These are phyloP conservation scores for Rhynchosporium agropyri DNA, from an alignment of 2,329 filamentous ascomycete genomes.

Conservation along the genomic window DNA sequence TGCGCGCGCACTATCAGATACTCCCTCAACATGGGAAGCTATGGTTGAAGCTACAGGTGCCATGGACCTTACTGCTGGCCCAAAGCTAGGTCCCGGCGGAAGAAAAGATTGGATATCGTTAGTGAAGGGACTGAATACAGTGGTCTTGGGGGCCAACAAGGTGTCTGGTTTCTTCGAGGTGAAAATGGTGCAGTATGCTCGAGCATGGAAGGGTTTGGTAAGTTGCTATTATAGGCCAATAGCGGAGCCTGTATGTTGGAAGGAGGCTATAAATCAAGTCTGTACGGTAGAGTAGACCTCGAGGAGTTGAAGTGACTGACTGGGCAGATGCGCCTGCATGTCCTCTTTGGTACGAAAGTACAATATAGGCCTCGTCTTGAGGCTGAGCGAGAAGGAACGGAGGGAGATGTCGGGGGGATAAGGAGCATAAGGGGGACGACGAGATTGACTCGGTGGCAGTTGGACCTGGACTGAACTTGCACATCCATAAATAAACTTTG, in stretches of 20 bases:
- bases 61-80: slow-evolving; percentile 26
- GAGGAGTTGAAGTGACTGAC: not conserved
- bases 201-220: not conserved
- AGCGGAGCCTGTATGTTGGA: not conserved
- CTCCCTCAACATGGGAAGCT: slow-evolving; percentile 37
- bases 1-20: slow-evolving; percentile 40
- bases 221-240: not conserved
- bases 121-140: not conserved
- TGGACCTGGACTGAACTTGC: not conserved
- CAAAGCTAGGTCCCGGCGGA: not conserved
- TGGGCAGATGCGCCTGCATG: slow-evolving; percentile 9
- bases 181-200: not conserved
- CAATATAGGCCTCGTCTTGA: slow-evolving; percentile 1
- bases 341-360: not conserved
- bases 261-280: not conserved
- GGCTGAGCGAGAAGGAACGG: slow-evolving; percentile 3
- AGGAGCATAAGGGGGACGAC: not conserved
- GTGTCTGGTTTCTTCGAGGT: no score
- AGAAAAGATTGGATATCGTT: slow-evolving; percentile 2
- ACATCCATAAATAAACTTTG: no score
- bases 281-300: not conserved
- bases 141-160: not conserved
- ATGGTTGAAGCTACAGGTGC: slow-evolving; percentile 36
- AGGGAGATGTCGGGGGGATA: not conserved
- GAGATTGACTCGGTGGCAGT: not conserved